Base-by-base conservation (phyloP, 108 stramenopile genomes). In the Cyclotella kingstonii region DNA sequence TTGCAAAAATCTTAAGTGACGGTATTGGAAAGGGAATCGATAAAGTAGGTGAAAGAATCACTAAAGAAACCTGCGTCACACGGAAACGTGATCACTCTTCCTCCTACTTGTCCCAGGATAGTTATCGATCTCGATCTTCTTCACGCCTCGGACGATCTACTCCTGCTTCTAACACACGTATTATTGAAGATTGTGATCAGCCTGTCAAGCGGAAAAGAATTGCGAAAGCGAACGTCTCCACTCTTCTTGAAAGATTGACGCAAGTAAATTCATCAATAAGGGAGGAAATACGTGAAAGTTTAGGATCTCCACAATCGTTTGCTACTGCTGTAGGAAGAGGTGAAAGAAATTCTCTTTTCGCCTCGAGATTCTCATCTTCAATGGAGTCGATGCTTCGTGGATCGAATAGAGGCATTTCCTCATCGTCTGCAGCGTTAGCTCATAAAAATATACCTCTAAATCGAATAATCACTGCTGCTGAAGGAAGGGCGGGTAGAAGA, bases 1-100 rank as follows among this genome's bases (percentile, higher is more conserved):
- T 55, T 14, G 36, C 26, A 4, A 12, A 17, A 5, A n/a, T 43
- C 3, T 46, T 46, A 17, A 36, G 54, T 4, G 45, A 22, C 11
- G 33, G 10, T 6, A 40, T 8, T 27, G 49, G 25, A 5, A 38
- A 27, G 29, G 7, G 44, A 17, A 19, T 8, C 12, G 41, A 21
- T 54, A 49, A 30, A 11, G 41, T 5, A 12, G 53, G 34, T 2
- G 14, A 11, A 1, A 42, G 10, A 0, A 18, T 10, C 53, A 34
- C 29, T n/a, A 21, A 17, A 10, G 49, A 11, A 11, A 18, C 18
- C 34, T 25, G 17, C 4, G 22, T 8, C 26, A 17, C 7, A 9
- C 64, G 28, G 58, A 69, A 46, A 18, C 74, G 64, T 27, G 68
- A 55, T 54, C 46, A 68, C 21, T 17, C 58, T 29, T 53, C 21